Percentiles rank a stretch among this genome's conserved stretches.
Evolutionary conservation across 108 stramenopile species (phyloP).

Genomic region (Nitzschia inconspicua): DNA sequence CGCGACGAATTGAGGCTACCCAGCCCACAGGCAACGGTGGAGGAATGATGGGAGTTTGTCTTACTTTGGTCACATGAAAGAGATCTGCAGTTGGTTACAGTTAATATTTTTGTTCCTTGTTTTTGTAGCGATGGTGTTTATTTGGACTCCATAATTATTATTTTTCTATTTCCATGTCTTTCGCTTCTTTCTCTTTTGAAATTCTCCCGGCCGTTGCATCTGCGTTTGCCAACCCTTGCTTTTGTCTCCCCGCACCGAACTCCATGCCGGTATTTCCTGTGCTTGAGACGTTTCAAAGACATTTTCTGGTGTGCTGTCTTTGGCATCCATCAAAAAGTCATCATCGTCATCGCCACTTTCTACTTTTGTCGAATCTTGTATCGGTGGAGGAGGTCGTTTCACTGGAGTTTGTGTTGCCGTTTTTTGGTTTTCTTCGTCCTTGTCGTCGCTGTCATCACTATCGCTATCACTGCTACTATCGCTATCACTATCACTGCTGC

Average conservation of each 20-base stretch:
- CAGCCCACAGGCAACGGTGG: neutral
- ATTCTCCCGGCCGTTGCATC: conserved; percentile 56
- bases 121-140: neutral
- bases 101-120: neutral
- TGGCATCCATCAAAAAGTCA: conserved; percentile 26
- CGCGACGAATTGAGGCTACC: conserved; percentile 27
- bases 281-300: conserved; percentile 33
- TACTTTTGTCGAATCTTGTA: neutral
- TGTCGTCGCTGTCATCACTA: conserved; percentile 7
- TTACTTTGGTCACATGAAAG: neutral
- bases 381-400: neutral
- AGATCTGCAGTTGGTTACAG: no score
- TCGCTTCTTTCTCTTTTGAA: conserved; percentile 17
- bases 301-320: conserved; percentile 5
- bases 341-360: conserved; percentile 32
- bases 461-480: conserved; percentile 15
- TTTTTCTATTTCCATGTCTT: conserved; percentile 3
- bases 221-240: conserved; percentile 59
- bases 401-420: neutral
- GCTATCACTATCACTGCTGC: conserved; percentile 2
- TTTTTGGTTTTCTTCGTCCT: conserved; percentile 3
- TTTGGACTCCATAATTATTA: no score
- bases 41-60: neutral
- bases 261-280: conserved; percentile 15
- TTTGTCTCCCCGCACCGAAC: conserved; percentile 40